Evolutionary conservation across 1,284 basidiomycete species (phyloP), one percentile per base, ranked within the genome.

Genomic region (Stygiomarasmius scandens): DNA sequence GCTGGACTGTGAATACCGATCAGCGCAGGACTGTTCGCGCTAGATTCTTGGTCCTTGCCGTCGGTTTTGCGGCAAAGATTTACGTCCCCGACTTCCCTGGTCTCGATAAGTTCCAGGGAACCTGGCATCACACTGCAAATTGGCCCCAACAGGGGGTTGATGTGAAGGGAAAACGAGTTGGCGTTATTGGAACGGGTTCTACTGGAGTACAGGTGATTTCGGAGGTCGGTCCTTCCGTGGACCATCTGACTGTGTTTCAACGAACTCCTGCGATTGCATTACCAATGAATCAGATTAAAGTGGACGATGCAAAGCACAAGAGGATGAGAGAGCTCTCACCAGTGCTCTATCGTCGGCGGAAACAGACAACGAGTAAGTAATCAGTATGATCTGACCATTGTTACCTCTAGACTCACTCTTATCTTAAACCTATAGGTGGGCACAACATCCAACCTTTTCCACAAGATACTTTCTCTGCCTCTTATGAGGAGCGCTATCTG

Each of bases 211-310:
- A 69, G 54, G 44, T 69, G 3, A 61, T 67, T 27, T 64, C 65
- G 46, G 66, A 63, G 45, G 50, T 51, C 5, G 66, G 60, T 1
- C 62, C 63, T 2, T 48, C 56, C 2, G 66, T 59, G 3, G 25
- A 56, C 2, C 64, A 67, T 51, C 62, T 69, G 32, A 68, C 67
- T 3, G 63, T 68, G 19, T 69, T 69, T 58, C 67, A 68, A 52
- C 67, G 67, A 12, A 65, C 65, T 2, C 65, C 66, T 0, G 64
- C 65, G 27, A 46, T 67, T 19, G 62, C 65, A 1, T n/a, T 67
- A 19, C 64, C 66, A 1, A 63, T 67, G 65, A 24, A 43, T n/a
- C 67, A 68, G 56, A n/a, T 57, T 34, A 53, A 56, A 38, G 19
- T 65, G 10, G 56, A 57, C 34, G 47, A 24, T 14, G 53, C 27